These are phyloP conservation scores for Aegilops umbellulata DNA, from an alignment of 176 grass and related monocot species.

Conservation along the genomic window DNA sequence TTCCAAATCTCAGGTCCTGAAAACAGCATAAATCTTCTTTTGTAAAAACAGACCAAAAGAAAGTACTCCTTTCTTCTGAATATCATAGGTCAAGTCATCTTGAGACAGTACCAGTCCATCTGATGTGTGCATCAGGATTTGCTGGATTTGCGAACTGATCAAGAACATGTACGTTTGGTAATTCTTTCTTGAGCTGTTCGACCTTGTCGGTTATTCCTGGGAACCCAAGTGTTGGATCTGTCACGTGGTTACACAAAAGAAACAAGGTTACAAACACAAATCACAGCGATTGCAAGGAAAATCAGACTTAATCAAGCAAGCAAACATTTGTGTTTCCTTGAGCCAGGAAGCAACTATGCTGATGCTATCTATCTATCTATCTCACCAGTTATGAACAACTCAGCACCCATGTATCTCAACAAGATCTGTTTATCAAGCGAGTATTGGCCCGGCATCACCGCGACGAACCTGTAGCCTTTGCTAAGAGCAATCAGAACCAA, in stretches of 20 bases:
- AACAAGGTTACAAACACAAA: neutral
- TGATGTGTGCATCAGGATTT: slow-evolving; percentile 65
- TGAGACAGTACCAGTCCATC: slow-evolving; percentile 51
- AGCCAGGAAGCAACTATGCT: neutral
- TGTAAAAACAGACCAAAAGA: neutral
- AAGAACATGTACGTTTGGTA: slow-evolving; percentile 46
- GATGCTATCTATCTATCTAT: neutral
- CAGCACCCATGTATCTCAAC: slow-evolving; percentile 68
- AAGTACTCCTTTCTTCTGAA: neutral
- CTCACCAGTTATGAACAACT: slow-evolving; percentile 58
- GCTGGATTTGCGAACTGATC: slow-evolving; percentile 56
- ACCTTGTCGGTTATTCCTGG: slow-evolving; percentile 36
- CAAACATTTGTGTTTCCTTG: neutral
- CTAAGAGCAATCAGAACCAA: slow-evolving; percentile 39
- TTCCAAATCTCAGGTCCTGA: slow-evolving; percentile 67
- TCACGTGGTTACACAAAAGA: neutral
- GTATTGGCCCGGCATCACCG: slow-evolving; percentile 57
- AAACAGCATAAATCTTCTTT: neutral
- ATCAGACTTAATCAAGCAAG: neutral
- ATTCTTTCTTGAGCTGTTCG: slow-evolving; percentile 54
- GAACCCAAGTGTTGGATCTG: slow-evolving; percentile 64
- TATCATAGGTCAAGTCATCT: neutral
- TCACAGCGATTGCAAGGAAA: neutral
- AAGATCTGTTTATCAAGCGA: slow-evolving; percentile 70
- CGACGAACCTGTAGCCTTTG: slow-evolving; percentile 69